phyloP scores from a whole-genome alignment of 2,329 filamentous ascomycete genomes.

The Sarocladiaceae sp. region DNA sequence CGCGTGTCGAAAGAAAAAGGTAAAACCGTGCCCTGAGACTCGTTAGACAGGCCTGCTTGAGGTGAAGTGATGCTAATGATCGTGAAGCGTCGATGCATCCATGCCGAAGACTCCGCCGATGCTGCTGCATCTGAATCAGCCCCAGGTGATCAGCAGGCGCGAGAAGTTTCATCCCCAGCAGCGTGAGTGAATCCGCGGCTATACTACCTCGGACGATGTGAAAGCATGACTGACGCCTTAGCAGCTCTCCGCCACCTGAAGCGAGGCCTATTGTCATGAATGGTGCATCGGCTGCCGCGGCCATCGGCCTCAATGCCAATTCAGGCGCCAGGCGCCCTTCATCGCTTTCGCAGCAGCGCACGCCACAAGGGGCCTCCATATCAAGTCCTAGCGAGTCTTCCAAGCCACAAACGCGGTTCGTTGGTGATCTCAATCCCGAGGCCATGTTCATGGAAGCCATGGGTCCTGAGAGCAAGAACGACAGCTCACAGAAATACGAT shows the following conservation, averaged over 20 bases:
- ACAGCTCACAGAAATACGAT: constrained; percentile 41
- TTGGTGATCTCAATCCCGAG: constrained; percentile 55
- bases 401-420: constrained; percentile 38
- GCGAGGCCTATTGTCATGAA: not conserved
- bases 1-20: constrained; percentile 49
- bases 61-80: too few species aligned
- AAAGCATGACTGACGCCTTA: not conserved
- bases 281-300: not conserved
- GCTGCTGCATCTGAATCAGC: constrained; percentile 15
- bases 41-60: too few species aligned
- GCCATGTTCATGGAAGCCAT: constrained; percentile 53
- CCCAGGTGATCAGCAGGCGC: constrained; percentile 22
- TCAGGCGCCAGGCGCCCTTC: not conserved
- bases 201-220: not conserved
- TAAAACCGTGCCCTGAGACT: constrained; percentile 18
- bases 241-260: not conserved
- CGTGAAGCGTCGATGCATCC: constrained; percentile 33
- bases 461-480: constrained; percentile 24
- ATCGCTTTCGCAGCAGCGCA: not conserved
- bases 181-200: not conserved
- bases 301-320: not conserved
- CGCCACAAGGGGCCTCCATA: not conserved
- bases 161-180: constrained; percentile 17
- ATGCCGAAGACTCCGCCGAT: constrained; percentile 29
- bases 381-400: constrained; percentile 7